Evolutionary conservation across 345 rosid species (phyloP).

Genomic region (Arabis alpina): DNA sequence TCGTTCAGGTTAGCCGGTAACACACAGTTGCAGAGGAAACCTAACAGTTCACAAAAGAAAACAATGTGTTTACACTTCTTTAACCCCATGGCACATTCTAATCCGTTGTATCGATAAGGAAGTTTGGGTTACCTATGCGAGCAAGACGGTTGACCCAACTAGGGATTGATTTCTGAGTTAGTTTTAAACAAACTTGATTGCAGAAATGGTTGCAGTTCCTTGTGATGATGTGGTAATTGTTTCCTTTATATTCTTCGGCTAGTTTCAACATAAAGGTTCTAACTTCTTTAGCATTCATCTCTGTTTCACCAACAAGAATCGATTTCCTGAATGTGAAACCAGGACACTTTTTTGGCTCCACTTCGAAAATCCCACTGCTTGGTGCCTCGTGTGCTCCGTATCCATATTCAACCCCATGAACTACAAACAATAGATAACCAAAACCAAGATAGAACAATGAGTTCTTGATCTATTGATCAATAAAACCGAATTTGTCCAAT

Average conservation of each 20-base stretch:
- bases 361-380: constrained; percentile 84
- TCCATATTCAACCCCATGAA: constrained; percentile 88
- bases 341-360: constrained; percentile 88
- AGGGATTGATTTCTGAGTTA: constrained; percentile 79
- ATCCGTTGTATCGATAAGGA: background rate
- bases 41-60: constrained; percentile 38
- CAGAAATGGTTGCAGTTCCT: constrained; percentile 99
- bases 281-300: constrained; percentile 78
- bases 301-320: constrained; percentile 86
- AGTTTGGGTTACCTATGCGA: constrained; percentile 64
- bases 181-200: constrained; percentile 66
- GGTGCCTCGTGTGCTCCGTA: constrained; percentile 90
- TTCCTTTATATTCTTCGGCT: constrained; percentile 71
- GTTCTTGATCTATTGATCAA: no score
- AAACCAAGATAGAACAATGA: no score
- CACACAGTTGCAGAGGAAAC: constrained; percentile 88
- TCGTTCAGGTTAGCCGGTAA: constrained; percentile 81
- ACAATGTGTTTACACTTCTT: background rate
- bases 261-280: constrained; percentile 72
- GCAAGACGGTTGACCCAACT: constrained; percentile 98
- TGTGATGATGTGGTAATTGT: constrained; percentile 78
- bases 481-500: no score
- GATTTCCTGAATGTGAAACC: constrained; percentile 90
- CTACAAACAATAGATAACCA: constrained; percentile 43
- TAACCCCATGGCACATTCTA: background rate